Evolutionary conservation across 345 rosid species (phyloP).

Genomic region (Melaleuca quinquenervia): DNA sequence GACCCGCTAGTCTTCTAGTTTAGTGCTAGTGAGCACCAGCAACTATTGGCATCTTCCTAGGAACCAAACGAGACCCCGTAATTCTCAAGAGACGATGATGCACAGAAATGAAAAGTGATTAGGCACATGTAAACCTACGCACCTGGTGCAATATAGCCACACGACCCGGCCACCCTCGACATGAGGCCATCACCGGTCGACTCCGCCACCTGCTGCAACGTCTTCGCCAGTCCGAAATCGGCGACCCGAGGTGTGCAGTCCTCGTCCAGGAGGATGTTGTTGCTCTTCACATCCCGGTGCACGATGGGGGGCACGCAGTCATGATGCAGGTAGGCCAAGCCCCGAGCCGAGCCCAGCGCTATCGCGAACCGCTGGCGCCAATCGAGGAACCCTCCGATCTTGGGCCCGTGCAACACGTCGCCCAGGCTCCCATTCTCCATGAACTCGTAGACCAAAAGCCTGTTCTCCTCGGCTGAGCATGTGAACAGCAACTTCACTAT

Average conservation of each 20-base stretch:
- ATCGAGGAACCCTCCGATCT: slow-evolving; percentile 13
- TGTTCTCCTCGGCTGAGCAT: slow-evolving; percentile 28
- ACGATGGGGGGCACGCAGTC: slow-evolving; percentile 58
- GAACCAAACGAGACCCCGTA: neutral
- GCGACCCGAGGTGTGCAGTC: slow-evolving; percentile 58
- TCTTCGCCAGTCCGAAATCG: slow-evolving; percentile 74
- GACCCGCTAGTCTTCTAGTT: neutral
- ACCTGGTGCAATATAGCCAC: slow-evolving; percentile 88
- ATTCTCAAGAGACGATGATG: neutral
- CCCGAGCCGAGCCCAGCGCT: slow-evolving; percentile 54
- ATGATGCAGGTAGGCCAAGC: slow-evolving; percentile 65
- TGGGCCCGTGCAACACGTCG: slow-evolving; percentile 41
- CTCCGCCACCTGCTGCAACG: slow-evolving; percentile 11
- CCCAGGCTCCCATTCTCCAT: slow-evolving; percentile 79
- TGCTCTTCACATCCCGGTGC: slow-evolving; percentile 78
- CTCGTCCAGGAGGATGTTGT: slow-evolving; percentile 52
- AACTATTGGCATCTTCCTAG: neutral
- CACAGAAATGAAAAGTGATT: neutral
- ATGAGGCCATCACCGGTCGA: slow-evolving; percentile 4
- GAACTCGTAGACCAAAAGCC: slow-evolving; percentile 48
- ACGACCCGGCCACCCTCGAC: slow-evolving; percentile 59
- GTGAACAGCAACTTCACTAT: slow-evolving; percentile 51
- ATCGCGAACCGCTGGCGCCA: slow-evolving; percentile 40
- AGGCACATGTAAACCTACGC: neutral
- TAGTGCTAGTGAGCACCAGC: neutral